Evolutionary conservation across 78 protist species (phyloP), one percentile per base, ranked within the genome.

Genomic region (Tieghemostelium lacteum): DNA sequence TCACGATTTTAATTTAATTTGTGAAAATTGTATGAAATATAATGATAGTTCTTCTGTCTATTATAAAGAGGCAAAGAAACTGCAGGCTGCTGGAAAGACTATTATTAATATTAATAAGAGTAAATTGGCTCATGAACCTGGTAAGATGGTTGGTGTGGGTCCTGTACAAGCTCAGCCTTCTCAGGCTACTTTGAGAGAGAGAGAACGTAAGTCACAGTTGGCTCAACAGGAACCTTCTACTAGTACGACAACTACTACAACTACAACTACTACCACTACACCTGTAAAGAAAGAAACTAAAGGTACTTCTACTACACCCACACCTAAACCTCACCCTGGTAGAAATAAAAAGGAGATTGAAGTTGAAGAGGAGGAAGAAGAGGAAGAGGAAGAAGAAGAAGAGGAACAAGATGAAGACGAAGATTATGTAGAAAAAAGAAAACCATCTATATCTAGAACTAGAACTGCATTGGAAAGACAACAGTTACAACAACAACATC

Each of bases 21-120:
- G 93, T 45, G 76, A 87, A 36, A 87, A 87, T 24, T 87, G 93
- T 49, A 87, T 73, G 80, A 61, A 20, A 14, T 87, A 87, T 37
- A 87, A 87, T 28, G 71, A 57, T 8, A 3, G 63, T 1, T 24
- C 67, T 0, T 57, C 93, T 2, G 37, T 37, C 0, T 87, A 69
- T 50, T 70, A 39, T 33, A 87, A 87, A 34, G 93, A 87, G 12
- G 93, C 93, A 1, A 87, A 64, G 37, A 61, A 65, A 20, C 24
- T 87, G 17, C 40, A 63, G 16, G 3, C 58, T 6, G 52, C 8
- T 34, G 88, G 88, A 26, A 49, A 26, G 24, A 10, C 70, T 22
- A 10, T 78, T 17, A 78, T 78, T 45, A 55, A 52, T 29, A 31
- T 57, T 5, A 37, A 54, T 37, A 26, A 26, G 17, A 28, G 66